Evolutionary conservation across 129 eudicot species (phyloP).

Genomic region (Solidago caesia): DNA sequence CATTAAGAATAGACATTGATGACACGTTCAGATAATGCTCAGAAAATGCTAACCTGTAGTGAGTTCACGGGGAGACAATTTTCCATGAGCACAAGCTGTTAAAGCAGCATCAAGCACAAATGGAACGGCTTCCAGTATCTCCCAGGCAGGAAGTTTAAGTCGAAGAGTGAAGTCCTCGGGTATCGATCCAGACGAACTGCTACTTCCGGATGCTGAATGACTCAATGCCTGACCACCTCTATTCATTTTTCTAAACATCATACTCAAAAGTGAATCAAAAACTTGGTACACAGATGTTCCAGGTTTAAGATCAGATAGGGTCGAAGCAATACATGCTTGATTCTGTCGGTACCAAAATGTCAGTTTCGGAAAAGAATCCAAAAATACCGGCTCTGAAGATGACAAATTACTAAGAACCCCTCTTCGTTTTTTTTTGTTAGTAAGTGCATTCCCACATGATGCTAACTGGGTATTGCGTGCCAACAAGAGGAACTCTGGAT

Average conservation of each 20-base stretch:
- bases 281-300: constrained; percentile 90
- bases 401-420: constrained; percentile 38
- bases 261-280: constrained; percentile 72
- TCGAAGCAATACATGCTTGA: constrained; percentile 84
- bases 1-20: not conserved
- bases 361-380: constrained; percentile 84
- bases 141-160: constrained; percentile 92
- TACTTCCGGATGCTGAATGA: constrained; percentile 72
- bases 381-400: constrained; percentile 57
- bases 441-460: constrained; percentile 42
- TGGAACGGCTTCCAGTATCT: constrained; percentile 96
- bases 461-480: constrained; percentile 77
- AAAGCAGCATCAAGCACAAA: constrained; percentile 94
- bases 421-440: constrained; percentile 39
- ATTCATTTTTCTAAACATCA: constrained; percentile 69
- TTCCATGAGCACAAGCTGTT: constrained; percentile 85
- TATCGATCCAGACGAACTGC: constrained; percentile 63
- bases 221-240: constrained; percentile 46
- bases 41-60: constrained; percentile 65
- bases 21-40: not conserved
- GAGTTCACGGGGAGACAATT: constrained; percentile 89
- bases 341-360: constrained; percentile 88
- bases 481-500: constrained; percentile 84
- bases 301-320: constrained; percentile 82
- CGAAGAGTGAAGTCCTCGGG: constrained; percentile 54